Percentiles rank a stretch among this genome's conserved stretches.
Evolutionary conservation across 73 alveolate species (phyloP).

Genomic region (Diophrys sp.): DNA sequence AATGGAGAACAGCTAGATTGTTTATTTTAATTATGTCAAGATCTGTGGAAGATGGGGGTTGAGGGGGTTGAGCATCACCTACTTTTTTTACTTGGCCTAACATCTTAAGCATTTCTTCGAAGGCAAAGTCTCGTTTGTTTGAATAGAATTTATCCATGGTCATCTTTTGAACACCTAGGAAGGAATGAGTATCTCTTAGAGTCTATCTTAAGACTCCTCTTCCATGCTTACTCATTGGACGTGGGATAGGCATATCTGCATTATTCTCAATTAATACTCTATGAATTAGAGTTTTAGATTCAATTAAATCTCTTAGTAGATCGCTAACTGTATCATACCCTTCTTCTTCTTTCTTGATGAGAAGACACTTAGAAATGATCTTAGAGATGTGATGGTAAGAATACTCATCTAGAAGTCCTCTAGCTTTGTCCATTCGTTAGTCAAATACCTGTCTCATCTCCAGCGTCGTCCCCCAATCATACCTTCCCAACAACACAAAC

Average conservation of each 20-base stretch:
- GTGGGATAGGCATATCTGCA: background rate
- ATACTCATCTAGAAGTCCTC: conserved; percentile 8
- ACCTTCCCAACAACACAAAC: conserved; percentile 31
- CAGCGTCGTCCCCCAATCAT: conserved; percentile 35
- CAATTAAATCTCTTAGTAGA: conserved; percentile 10
- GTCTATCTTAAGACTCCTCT: background rate
- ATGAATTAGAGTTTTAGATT: conserved; percentile 12
- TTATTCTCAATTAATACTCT: conserved; percentile 25
- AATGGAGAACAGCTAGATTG: conserved; percentile 40
- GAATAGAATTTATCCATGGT: background rate
- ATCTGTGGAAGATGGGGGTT: conserved; percentile 2
- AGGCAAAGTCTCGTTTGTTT: background rate
- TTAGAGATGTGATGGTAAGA: conserved; percentile 4
- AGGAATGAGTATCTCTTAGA: background rate
- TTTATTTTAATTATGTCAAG: conserved; percentile 17
- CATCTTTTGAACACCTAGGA: background rate
- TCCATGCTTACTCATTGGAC: background rate
- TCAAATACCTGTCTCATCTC: conserved; percentile 26
- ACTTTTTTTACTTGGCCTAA: background rate
- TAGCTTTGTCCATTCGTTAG: conserved; percentile 19
- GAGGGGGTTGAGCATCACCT: too few species aligned
- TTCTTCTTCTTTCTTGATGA: conserved; percentile 7
- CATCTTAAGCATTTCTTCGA: conserved; percentile 2
- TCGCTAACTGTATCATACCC: conserved; percentile 28
- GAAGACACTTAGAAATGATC: conserved; percentile 16